Base-by-base conservation (phyloP, 208 protist genomes). In the Phytomonas sp. region DNA sequence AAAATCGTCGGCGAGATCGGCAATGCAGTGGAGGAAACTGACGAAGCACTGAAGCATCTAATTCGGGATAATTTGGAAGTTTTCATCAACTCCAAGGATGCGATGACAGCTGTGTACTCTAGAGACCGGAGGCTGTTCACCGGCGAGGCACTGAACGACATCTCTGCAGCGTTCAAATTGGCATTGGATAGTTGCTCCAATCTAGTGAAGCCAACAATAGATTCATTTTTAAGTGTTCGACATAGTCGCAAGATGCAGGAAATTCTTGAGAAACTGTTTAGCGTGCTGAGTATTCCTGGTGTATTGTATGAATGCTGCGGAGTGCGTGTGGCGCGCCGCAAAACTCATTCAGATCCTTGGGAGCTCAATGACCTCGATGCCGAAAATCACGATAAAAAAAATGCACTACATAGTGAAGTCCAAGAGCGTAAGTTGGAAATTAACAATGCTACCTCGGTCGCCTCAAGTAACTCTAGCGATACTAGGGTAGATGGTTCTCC, bases 41-140 rank as follows among this genome's bases (percentile, higher is more conserved):
- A 71, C 1, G 84, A 82, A 73, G 79, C 82, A 29, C 70, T 96
- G 15, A 92, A 96, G 74, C 76, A 88, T 69, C 76, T 96, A 13
- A 83, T 96, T 31, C 85, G 82, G 51, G 87, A 92, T 60, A 81
- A 90, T 73, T 79, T 96, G 23, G 82, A 78, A 23, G 88, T 88
- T n/a, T 94, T 96, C 68, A 89, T 96, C 68, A 79, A 82, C 40
- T 89, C 78, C 34, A 92, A 90, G 62, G 88, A 93, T 70, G 83
- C 88, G 28, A 91, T 96, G 81, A 79, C 88, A 67, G 59, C 75
- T 28, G 85, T 96, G 53, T 91, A 82, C 74, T 75, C 68, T 65
- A 84, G 77, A 23, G 88, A 96, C 70, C 71, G 67, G n/a, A 66
- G 70, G 11, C 82, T 94, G 65, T 96, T 96, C 68, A 88, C 82